These are phyloP conservation scores for Cyphellophora attinorum DNA, from an alignment of 2,329 filamentous ascomycete genomes.

Conservation along the genomic window DNA sequence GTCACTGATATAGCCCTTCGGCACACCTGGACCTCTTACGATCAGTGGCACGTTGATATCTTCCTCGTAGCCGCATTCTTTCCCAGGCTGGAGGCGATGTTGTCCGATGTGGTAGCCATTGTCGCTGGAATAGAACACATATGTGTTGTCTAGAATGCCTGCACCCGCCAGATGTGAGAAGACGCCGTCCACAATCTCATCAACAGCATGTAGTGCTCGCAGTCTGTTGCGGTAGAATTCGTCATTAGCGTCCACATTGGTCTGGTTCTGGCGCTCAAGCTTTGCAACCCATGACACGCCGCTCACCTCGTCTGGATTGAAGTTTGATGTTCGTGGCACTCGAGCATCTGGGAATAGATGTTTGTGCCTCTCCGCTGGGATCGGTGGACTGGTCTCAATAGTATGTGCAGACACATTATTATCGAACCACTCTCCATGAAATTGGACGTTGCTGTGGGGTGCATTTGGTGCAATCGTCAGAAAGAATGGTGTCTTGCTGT, in stretches of 20 bases:
- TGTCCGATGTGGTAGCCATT: constrained; percentile 55
- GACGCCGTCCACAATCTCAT: constrained; percentile 43
- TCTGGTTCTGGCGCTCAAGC: constrained; percentile 35
- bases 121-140: constrained; percentile 52
- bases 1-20: constrained; percentile 29
- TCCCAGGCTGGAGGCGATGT: constrained; percentile 49
- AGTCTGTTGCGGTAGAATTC: constrained; percentile 42
- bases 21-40: constrained; percentile 49
- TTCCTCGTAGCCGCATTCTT: constrained; percentile 49
- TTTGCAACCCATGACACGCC: constrained; percentile 37
- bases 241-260: constrained; percentile 42
- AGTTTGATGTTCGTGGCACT: constrained; percentile 54
- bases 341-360: constrained; percentile 51
- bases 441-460: constrained; percentile 51
- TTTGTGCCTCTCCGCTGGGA: constrained; percentile 51
- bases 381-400: constrained; percentile 37
- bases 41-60: constrained; percentile 52
- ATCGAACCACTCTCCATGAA: constrained; percentile 20
- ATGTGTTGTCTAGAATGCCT: constrained; percentile 42
- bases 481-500: constrained; percentile 52
- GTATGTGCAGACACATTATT: constrained; percentile 17
- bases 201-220: constrained; percentile 42
- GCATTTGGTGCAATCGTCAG: constrained; percentile 56
- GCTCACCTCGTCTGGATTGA: constrained; percentile 52
- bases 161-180: constrained; percentile 31